Evolutionary conservation across 805 yeast genomes (phyloP).

Genomic region (Teunomyces atbi): DNA sequence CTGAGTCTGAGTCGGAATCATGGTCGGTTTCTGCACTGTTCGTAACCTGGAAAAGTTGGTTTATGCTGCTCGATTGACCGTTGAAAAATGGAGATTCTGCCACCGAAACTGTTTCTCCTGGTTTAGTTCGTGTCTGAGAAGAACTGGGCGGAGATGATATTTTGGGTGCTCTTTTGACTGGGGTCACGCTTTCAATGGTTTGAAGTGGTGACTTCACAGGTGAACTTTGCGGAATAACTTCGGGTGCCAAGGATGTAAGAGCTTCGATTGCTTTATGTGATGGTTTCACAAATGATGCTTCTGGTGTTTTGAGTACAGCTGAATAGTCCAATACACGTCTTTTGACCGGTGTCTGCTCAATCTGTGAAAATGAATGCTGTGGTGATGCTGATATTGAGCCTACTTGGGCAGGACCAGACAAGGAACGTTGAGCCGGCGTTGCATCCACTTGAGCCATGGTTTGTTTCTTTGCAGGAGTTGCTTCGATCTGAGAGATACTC

Average conservation of each 20-base stretch:
- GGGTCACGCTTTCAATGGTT: slow-evolving; percentile 1
- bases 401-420: background rate
- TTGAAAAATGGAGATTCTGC: slow-evolving; percentile 36
- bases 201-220: slow-evolving; percentile 3
- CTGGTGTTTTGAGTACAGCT: slow-evolving; percentile 10
- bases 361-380: slow-evolving; percentile 17
- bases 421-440: slow-evolving; percentile 6
- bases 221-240: background rate
- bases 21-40: background rate
- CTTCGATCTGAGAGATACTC: slow-evolving; percentile 5
- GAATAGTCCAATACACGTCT: slow-evolving; percentile 3
- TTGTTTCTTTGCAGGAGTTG: slow-evolving; percentile 23
- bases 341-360: slow-evolving; percentile 30
- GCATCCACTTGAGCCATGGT: slow-evolving; percentile 8
- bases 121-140: slow-evolving; percentile 13
- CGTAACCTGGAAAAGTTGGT: background rate
- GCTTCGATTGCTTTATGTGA: background rate
- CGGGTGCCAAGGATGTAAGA: background rate
- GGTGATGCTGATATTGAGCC: background rate
- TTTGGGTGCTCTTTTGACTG: background rate
- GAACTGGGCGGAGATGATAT: background rate
- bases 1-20: slow-evolving; percentile 2
- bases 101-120: slow-evolving; percentile 37
- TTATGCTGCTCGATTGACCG: background rate
- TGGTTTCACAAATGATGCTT: slow-evolving; percentile 8